A percentile compares a stretch with the other conserved stretches of the same genome.
Conservation (phyloP, 768 basidiomycete species). For the Baorangia bicolor region DNA sequence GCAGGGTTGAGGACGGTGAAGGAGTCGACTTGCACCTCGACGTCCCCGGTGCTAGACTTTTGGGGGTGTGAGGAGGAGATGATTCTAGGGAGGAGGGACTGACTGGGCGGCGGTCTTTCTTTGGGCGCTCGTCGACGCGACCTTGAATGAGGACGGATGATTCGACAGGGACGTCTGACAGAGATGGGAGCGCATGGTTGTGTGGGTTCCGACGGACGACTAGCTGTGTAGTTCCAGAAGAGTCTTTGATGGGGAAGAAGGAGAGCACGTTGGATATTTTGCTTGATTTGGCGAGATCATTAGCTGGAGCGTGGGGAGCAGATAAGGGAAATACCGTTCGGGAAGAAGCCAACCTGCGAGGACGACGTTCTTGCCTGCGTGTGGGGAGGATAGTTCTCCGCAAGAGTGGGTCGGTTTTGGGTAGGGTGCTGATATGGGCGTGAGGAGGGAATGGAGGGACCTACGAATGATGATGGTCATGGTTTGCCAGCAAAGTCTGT, state of each 20-base stretch:
- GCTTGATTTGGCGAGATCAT: slow-evolving; percentile 45
- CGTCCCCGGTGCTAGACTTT: slow-evolving; percentile 65
- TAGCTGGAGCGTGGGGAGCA: slow-evolving; percentile 33
- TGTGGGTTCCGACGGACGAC: slow-evolving; percentile 51
- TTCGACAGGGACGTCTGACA: slow-evolving; percentile 70
- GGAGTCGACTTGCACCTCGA: slow-evolving; percentile 75
- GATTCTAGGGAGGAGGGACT: slow-evolving; percentile 31
- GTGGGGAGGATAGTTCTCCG: slow-evolving; percentile 49
- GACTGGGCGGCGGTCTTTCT: slow-evolving; percentile 60
- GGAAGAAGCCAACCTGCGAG: slow-evolving; percentile 82
- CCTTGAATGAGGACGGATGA: slow-evolving; percentile 79
- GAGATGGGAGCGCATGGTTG: slow-evolving; percentile 33
- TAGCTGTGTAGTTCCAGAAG: slow-evolving; percentile 76
- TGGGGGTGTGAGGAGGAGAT: slow-evolving; percentile 2
- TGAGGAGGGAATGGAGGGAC: not conserved
- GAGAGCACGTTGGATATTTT: slow-evolving; percentile 67
- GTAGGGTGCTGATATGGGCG: slow-evolving; percentile 51
- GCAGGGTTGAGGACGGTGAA: slow-evolving; percentile 83
- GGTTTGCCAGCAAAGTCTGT: slow-evolving; percentile 1
- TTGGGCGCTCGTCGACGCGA: slow-evolving; percentile 62
- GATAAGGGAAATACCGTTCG: slow-evolving; percentile 60
- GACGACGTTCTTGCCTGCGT: slow-evolving; percentile 60
- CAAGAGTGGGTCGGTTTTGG: slow-evolving; percentile 63
- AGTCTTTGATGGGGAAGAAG: slow-evolving; percentile 86
- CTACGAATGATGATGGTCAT: slow-evolving; percentile 2